phyloP scores from a whole-genome alignment of 768 basidiomycete species.

The Serendipita sp. region DNA sequence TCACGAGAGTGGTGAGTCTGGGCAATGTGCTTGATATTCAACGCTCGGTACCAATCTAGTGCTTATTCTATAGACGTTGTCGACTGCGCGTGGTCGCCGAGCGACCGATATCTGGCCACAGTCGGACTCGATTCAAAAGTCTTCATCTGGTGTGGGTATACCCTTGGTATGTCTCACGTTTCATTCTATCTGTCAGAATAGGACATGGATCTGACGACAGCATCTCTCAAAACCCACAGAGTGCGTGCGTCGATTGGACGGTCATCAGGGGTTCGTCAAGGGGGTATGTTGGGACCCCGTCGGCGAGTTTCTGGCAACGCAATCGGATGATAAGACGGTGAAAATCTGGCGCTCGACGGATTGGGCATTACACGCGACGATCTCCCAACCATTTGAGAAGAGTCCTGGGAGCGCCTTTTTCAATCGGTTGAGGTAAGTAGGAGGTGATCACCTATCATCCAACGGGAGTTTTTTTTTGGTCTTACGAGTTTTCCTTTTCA shows the following conservation, averaged over 20 bases:
- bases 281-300: slow-evolving; percentile 99
- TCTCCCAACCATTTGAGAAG: slow-evolving; percentile 81
- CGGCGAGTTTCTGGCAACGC: slow-evolving; percentile 91
- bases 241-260: slow-evolving; percentile 65
- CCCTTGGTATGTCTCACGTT: slow-evolving; percentile 61
- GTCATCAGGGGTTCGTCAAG: slow-evolving; percentile 93
- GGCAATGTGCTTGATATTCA: too few species aligned
- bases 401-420: slow-evolving; percentile 95
- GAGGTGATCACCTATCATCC: too few species aligned
- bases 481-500: slow-evolving; percentile 20
- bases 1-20: slow-evolving; percentile 83
- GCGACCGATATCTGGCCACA: slow-evolving; percentile 82
- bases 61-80: slow-evolving; percentile 74
- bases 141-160: slow-evolving; percentile 86
- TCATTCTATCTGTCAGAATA: too few species aligned
- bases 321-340: slow-evolving; percentile 87
- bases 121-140: slow-evolving; percentile 87
- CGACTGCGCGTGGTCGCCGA: slow-evolving; percentile 89
- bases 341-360: slow-evolving; percentile 94
- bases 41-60: too few species aligned
- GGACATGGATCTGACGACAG: too few species aligned
- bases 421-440: slow-evolving; percentile 75
- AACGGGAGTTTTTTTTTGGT: too few species aligned
- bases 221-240: too few species aligned
- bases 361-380: slow-evolving; percentile 73